These are phyloP conservation scores for Solanum chacoense DNA, from an alignment of 305 asterid genomes.

Conservation along the genomic window DNA sequence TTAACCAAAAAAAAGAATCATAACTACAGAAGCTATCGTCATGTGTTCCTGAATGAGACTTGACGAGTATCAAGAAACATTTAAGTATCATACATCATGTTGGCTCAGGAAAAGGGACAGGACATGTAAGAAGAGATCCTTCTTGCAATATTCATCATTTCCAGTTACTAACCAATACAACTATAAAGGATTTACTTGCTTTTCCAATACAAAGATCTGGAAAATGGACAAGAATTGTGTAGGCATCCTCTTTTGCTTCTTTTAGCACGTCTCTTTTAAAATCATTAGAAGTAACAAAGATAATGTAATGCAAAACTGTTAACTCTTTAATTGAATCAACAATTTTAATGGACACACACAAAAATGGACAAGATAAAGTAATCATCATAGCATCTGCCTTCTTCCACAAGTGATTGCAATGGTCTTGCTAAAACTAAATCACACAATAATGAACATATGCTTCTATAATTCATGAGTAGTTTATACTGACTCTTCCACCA, in stretches of 20 bases:
- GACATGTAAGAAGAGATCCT: background rate
- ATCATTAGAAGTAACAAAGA: background rate
- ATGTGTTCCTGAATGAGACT: background rate
- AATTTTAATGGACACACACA: background rate
- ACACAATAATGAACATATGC: background rate
- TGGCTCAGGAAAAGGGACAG: background rate
- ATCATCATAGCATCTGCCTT: background rate
- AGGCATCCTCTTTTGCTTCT: background rate
- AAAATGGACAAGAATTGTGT: background rate
- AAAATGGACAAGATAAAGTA: background rate
- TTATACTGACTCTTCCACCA: background rate
- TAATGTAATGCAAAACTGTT: background rate
- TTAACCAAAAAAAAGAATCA: background rate
- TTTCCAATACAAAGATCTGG: background rate
- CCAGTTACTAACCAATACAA: background rate
- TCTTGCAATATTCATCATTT: background rate
- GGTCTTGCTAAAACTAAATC: background rate
- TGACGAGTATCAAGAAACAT: background rate
- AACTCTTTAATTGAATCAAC: background rate
- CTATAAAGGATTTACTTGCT: background rate
- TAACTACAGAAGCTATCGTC: background rate
- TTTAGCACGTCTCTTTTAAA: background rate
- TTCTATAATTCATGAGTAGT: background rate
- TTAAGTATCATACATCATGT: background rate
- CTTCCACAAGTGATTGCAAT: background rate